Conservation (phyloP, 108 stramenopile species). For the Seminavis robusta region DNA sequence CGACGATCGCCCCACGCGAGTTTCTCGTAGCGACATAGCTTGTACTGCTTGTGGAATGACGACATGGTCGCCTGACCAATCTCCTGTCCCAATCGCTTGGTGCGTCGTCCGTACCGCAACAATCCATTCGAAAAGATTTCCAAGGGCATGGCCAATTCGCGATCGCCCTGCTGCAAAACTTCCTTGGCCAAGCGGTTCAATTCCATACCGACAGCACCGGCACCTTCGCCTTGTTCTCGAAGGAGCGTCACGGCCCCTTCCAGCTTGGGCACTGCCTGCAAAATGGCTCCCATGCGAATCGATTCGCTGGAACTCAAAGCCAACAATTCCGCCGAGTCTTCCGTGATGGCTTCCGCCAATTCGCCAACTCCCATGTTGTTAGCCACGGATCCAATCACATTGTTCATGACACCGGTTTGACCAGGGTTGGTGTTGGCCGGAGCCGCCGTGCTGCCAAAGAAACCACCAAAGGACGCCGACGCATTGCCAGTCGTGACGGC, state of each 20-base stretch:
- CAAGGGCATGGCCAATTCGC: constrained; percentile 35
- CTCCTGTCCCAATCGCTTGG: constrained; percentile 74
- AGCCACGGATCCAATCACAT: too few relatives aligned
- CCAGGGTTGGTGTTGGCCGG: too few relatives aligned
- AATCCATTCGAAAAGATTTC: constrained; percentile 60
- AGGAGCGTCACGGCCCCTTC: constrained; percentile 65
- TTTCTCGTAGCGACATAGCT: constrained; percentile 67
- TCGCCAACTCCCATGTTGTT: constrained; percentile 15
- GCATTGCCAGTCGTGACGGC: constrained; percentile 25
- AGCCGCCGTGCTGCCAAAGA: too few relatives aligned
- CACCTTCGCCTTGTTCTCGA: constrained; percentile 59
- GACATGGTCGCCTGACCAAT: constrained; percentile 60
- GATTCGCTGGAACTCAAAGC: constrained; percentile 61
- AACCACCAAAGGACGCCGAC: constrained; percentile 8
- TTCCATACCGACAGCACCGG: constrained; percentile 75
- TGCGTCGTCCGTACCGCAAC: constrained; percentile 62
- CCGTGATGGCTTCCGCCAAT: constrained; percentile 19
- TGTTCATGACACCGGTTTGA: constrained; percentile 1
- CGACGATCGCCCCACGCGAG: constrained; percentile 81
- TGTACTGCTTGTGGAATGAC: constrained; percentile 73
- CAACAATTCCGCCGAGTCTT: constrained; percentile 81
- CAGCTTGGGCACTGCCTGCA: constrained; percentile 81
- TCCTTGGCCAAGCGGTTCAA: constrained; percentile 64
- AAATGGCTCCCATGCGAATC: constrained; percentile 67
- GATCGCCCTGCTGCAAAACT: constrained; percentile 34